Evolutionary conservation across 2,329 filamentous ascomycete genomes (phyloP), one percentile per base, ranked within the genome.

Genomic region (Nannizziopsis barbatae): DNA sequence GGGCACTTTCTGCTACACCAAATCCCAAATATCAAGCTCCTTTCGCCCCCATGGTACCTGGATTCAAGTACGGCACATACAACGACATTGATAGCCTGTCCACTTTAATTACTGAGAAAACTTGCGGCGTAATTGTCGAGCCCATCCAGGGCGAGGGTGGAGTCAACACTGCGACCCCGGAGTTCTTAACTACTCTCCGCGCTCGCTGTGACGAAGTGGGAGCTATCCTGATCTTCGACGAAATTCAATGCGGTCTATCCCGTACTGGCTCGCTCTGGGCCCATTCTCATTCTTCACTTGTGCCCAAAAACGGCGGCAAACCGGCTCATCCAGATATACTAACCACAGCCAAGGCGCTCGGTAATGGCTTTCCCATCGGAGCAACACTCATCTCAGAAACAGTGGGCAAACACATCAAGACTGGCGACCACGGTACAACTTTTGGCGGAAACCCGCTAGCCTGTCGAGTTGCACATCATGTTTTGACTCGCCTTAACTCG

Each of bases 21-120:
- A 98, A 96, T 70, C 86, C 88, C 14, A 98, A 98, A 67, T 98
- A 98, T 69, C 92, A 98, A 70, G 79, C 83, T 57, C 92, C 92
- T 0, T 98, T 98, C 63, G 75, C 86, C 11, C 92, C 92, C 33
- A 95, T 98, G 89, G 72, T 98, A 1, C 90, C 92, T 0, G 92
- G 92, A 1, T 96, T 95, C 72, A 80, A 73, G 62, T 87, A 92
- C 61, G 90, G 87, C 45, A 82, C 72, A 6, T 93, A 82, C 72
- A 96, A 98, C 62, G 83, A 96, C 61, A 70, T 90, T 10, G 75
- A 71, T 1, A 81, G 73, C 12, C 77, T 98, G 46, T 70, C 81
- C 14, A 75, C 75, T 1, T 71, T 95, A 14, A 81, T 98, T 27
- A 95, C 83, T 0, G 80, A 87, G 15, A 79, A 81, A 56, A 96